Evolutionary conservation across 179 eudicot genomes (phyloP), one percentile per base, ranked within the genome.

Genomic region (Dionaea muscipula): DNA sequence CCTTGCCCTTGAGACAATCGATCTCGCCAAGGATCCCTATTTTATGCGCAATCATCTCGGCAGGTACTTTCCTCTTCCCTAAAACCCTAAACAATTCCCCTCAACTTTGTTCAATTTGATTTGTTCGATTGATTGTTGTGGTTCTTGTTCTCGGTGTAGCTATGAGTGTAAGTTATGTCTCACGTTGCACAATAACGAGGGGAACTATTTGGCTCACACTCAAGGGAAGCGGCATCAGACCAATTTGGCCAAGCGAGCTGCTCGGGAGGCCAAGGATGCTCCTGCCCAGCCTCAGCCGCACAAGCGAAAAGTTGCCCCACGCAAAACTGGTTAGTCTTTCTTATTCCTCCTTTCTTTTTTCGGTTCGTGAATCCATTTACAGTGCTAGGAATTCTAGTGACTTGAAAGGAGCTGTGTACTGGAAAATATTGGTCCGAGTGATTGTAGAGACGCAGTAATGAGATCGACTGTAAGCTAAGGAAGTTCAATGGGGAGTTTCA

Each of bases 201-300:
- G 97, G 18, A 90, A 90, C 41, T 90, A 90, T 72, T 77, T 90
- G 90, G 97, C 94, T 20, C 97, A 90, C 41, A 90, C 97, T 2
- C 97, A 90, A 52, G 97, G 97, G 26, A 90, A 90, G 61, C 81
- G 97, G 1, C 95, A 90, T 56, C 97, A 90, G 80, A 86, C 97
- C 37, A 90, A 86, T 67, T 70, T 90, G 81, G 95, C 95, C 0
- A 90, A 90, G 69, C 65, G 97, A 64, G 97, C 97, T 27, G 95
- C 97, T 70, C 90, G 94, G 1, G 97, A 90, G 60, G 97, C 97
- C 3, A 86, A 83, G 60, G 95, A 86, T 15, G 83, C 95, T 55
- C 94, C 95, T 26, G 84, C 84, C 73, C 86, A 86, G 36, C 97
- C 95, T 48, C 94, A 83, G 67, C 97, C 95, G 40, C 77, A 83